Percentiles rank a stretch among this genome's conserved stretches.
Conservation (phyloP, 1,284 basidiomycete species). For the Sphaerobolus stellatus region DNA sequence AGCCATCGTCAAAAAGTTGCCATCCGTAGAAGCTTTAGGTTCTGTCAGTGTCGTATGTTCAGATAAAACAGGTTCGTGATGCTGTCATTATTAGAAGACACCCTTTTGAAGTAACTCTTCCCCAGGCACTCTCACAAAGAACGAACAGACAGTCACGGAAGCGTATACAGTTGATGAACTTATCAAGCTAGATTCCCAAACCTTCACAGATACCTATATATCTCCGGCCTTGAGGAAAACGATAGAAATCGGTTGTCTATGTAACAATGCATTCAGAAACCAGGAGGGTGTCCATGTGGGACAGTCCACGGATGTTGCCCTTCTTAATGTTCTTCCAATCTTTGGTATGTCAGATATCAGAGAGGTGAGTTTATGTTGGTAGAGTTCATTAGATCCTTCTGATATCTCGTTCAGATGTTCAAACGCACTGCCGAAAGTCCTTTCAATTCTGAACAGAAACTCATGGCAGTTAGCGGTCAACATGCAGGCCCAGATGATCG, state of each 20-base stretch:
- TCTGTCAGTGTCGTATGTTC: constrained; percentile 95
- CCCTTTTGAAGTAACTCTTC: not conserved
- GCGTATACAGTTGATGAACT: constrained; percentile 85
- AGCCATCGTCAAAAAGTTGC: constrained; percentile 96
- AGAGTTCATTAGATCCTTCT: constrained; percentile 12
- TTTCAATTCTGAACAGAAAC: constrained; percentile 92
- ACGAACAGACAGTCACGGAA: constrained; percentile 93
- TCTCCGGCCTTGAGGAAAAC: constrained; percentile 62
- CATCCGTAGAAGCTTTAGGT: constrained; percentile 92
- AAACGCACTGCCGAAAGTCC: constrained; percentile 77
- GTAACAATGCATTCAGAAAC: constrained; percentile 72
- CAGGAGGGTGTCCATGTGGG: constrained; percentile 79
- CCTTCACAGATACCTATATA: constrained; percentile 29
- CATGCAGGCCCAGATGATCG: constrained; percentile 48
- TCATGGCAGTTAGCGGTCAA: constrained; percentile 83
- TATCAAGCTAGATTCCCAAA: constrained; percentile 55
- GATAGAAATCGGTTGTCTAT: constrained; percentile 67
- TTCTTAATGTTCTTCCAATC: constrained; percentile 77
- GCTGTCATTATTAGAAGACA: not conserved
- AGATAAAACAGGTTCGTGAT: constrained; percentile 84
- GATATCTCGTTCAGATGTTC: constrained; percentile 52
- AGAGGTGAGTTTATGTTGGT: constrained; percentile 44
- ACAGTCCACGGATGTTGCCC: constrained; percentile 91
- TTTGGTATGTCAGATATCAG: constrained; percentile 75
- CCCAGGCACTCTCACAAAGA: constrained; percentile 90